Evolutionary conservation across 805 yeast genomes (phyloP).

Genomic region (Wickerhamiella spandovensis): DNA sequence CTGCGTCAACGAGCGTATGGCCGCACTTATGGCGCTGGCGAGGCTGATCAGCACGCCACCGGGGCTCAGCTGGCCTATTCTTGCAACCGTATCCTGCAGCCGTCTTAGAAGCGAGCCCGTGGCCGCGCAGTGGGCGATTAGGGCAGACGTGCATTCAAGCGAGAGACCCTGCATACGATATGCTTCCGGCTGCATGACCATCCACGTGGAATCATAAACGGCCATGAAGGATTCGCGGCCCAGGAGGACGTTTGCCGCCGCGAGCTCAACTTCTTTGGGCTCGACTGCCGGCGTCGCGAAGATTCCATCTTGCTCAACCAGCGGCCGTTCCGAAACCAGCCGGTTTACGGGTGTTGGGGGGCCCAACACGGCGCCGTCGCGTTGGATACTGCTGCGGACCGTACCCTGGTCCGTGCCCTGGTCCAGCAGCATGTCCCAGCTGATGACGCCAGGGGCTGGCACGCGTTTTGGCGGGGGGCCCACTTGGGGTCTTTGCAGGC

Average conservation of each 20-base stretch:
- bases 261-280: background rate
- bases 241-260: slow-evolving; percentile 3
- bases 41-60: slow-evolving; percentile 4
- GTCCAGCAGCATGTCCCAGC: background rate
- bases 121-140: slow-evolving; percentile 1
- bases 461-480: background rate
- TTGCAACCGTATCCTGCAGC: slow-evolving; percentile 3
- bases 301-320: background rate
- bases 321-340: background rate
- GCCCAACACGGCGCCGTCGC: background rate
- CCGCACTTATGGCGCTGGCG: slow-evolving; percentile 5
- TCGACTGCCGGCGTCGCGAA: background rate
- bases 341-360: too few relatives aligned
- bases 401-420: background rate
- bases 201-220: background rate
- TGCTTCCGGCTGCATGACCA: background rate
- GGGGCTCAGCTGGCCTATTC: slow-evolving; percentile 1
- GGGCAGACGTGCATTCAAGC: background rate
- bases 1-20: background rate
- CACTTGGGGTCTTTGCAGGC: background rate
- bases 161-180: background rate
- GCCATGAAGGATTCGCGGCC: slow-evolving; percentile 6
- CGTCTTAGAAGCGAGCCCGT: slow-evolving; percentile 9
- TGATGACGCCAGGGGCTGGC: background rate
- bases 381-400: background rate